phyloP scores from a whole-genome alignment of 768 basidiomycete genomes.

The Kwoniella botswanensis region DNA sequence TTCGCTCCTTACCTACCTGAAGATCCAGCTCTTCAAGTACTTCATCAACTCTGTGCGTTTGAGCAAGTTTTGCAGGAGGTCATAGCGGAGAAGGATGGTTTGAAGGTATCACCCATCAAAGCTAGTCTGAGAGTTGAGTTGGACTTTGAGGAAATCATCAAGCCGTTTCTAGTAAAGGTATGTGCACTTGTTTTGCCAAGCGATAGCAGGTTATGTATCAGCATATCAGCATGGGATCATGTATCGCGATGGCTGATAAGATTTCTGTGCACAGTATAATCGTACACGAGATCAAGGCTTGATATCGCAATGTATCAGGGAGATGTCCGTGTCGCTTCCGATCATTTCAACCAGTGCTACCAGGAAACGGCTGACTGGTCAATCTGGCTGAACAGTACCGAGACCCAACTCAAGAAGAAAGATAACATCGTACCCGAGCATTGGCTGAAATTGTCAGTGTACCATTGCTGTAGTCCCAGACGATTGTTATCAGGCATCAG shows the following conservation, averaged over 20 bases:
- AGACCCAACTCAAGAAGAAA: not conserved
- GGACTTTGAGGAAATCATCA: not conserved
- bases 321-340: no score
- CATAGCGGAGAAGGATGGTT: not conserved
- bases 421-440: constrained; percentile 5
- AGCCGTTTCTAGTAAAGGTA: not conserved
- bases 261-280: no score
- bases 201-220: no score
- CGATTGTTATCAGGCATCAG: no score
- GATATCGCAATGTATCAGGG: no score
- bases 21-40: not conserved
- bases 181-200: no score
- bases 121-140: not conserved
- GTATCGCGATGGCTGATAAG: not conserved
- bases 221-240: not conserved
- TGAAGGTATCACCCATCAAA: not conserved
- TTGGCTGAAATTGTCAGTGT: not conserved
- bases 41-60: constrained; percentile 8
- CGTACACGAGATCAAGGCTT: no score
- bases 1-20: not conserved
- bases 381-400: not conserved
- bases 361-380: not conserved
- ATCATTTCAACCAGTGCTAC: not conserved
- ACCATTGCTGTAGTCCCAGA: not conserved
- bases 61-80: constrained; percentile 1